Conservation (phyloP, 495 filamentous ascomycete genomes). For the Annulohypoxylon maeteangense region DNA sequence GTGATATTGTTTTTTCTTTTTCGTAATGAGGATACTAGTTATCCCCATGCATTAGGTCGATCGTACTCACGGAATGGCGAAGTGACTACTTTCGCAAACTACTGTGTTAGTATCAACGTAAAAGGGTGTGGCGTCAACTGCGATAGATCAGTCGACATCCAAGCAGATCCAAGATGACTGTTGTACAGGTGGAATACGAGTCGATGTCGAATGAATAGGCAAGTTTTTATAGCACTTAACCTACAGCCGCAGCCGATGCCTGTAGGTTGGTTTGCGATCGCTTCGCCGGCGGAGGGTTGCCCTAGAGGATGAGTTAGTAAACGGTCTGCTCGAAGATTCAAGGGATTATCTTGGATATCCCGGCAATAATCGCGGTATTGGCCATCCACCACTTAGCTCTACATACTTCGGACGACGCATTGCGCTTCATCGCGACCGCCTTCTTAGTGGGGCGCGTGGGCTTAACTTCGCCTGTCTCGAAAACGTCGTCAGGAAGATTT, state of each 20-base stretch:
- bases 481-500: constrained; percentile 89
- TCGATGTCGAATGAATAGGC: not conserved
- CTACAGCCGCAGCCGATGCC: constrained; percentile 50
- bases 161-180: constrained; percentile 12
- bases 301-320: constrained; percentile 45
- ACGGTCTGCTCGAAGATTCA: constrained; percentile 34
- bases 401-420: constrained; percentile 50
- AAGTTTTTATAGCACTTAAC: constrained; percentile 37
- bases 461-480: constrained; percentile 79
- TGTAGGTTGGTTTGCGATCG: constrained; percentile 48
- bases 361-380: constrained; percentile 40
- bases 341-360: constrained; percentile 42
- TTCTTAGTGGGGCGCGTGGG: constrained; percentile 70
- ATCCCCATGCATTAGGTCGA: constrained; percentile 4
- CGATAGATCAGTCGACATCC: constrained; percentile 38
- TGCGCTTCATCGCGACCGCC: constrained; percentile 48
- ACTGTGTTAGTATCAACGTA: constrained; percentile 34
- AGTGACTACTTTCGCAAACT: constrained; percentile 15
- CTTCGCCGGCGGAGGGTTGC: constrained; percentile 49
- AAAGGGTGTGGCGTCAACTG: constrained; percentile 26
- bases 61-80: constrained; percentile 27
- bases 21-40: not conserved
- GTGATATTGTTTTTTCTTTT: not conserved
- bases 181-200: not conserved
- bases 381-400: constrained; percentile 41